Base-by-base conservation (phyloP, 257 asterid genomes). In the Handroanthus guayacan region DNA sequence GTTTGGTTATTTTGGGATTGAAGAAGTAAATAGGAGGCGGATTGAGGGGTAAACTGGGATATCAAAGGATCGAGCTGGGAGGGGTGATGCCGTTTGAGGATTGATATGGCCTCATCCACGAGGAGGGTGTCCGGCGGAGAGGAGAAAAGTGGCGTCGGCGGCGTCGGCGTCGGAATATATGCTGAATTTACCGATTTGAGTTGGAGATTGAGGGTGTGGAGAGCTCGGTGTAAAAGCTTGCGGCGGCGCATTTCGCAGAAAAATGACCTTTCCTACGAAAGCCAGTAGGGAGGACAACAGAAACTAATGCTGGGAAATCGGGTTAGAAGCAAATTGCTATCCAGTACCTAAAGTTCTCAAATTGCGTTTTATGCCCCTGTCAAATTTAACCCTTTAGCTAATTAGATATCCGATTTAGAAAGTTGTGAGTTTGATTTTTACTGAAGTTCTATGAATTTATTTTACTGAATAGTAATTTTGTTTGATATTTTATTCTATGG, bases 11-110 rank as follows among this genome's bases (percentile, higher is more conserved):
- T 68, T 57, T 85, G 97, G 61, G 89, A 81, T 47, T 79, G 95
- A 60, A 89, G 89, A 78, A 93, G 97, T 54, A 93, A 37, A 77
- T 61, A 71, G 50, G 98, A 67, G 78, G 97, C 87, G 63, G 90
- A 72, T 65, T 81, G 85, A 75, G 97, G 94, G 62, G 97, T 88
- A 43, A 93, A 90, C 16, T 83, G 83, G 77, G 94, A 58, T 25
- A 82, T 61, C 18, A 93, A 55, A 39, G 89, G 85, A 79, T 82
- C 80, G 50, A 91, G 94, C 34, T 72, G 82, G 13, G 83, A 82
- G 11, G 82, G 87, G 87, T 79, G 82, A 75, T 84, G 85, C 75
- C 75, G 81, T 69, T 86, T 84, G 81, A 91, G 94, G 56, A 87
- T 83, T 57, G 96, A 70, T 54, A 90, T 63, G 75, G 89, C 91